Base-by-base conservation (phyloP, 495 filamentous ascomycete species). In the Terfezia boudieri region DNA sequence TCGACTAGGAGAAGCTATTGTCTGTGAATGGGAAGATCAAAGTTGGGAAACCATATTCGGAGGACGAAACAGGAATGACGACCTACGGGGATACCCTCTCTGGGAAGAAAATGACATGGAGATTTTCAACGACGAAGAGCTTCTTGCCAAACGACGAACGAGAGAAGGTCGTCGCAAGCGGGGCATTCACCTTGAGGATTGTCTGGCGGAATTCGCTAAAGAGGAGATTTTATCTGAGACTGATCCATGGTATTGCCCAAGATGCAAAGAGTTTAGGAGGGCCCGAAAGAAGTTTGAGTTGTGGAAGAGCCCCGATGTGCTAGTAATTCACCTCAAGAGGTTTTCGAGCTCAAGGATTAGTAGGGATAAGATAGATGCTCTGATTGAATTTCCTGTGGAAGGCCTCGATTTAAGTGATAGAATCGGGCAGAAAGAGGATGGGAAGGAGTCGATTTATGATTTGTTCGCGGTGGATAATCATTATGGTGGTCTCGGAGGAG, bases 201-300 rank as follows among this genome's bases (percentile, higher is more conserved):
- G 90, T 62, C 76, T 98, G 32, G 79, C 85, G 38, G 89, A 96
- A 65, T 95, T 94, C 57, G 84, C 87, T 61, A 89, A 85, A 65
- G 79, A 85, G 55, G 90, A 98, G 65, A 79, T 94, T 46, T 71
- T 98, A 3, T 93, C 87, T 0, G 84, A 92, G 64, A 83, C 87
- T 59, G 89, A 98, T 62, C 86, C 84, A 35, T 98, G 90, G 90
- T 95, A 85, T 61, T 98, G 90, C 59, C 87, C 85, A 55, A 77
- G 85, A 49, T 98, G 90, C 74, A 95, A 96, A 63, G 84, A 92
- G 58, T 82, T 92, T 61, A 79, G 83, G 9, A 78, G 84, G 23
- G 90, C 92, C 17, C 86, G 77, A 69, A 98, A 96, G 74, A 92
- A 88, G 61, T 86, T 98, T 36, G 86, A 96, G 64, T 74, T 98